Evolutionary conservation across 169 alveolate genomes (phyloP).

Genomic region (Cyclospora cayetanensis): DNA sequence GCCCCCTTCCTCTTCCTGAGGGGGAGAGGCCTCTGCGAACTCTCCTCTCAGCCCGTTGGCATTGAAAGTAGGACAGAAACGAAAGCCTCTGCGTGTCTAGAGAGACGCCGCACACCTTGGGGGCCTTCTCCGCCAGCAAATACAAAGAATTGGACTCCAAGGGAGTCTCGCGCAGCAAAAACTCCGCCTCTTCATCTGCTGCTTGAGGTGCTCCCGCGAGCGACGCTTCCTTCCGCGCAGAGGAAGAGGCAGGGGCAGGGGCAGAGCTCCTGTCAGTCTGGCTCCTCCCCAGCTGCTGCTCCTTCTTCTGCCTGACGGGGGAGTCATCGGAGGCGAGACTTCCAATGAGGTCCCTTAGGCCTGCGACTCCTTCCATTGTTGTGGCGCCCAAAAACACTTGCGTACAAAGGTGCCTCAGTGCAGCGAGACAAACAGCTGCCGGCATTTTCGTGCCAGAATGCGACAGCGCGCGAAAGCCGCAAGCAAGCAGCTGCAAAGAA

Average conservation of each 20-base stretch:
- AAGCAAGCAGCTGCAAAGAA: slow-evolving; percentile 32
- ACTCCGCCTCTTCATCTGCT: background rate
- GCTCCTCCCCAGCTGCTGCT: background rate
- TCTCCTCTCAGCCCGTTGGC: background rate
- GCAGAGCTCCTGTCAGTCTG: background rate
- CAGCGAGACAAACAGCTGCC: slow-evolving; percentile 3
- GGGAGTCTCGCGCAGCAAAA: too few species aligned
- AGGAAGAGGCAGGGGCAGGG: too few species aligned
- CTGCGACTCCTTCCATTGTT: background rate
- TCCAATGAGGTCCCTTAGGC: background rate
- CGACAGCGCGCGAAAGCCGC: background rate
- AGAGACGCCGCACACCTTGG: slow-evolving; percentile 4
- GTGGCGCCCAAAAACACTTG: background rate
- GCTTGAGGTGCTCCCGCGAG: background rate
- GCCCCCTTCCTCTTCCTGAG: background rate
- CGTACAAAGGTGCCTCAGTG: background rate
- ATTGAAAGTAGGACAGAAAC: background rate
- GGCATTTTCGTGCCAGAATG: background rate
- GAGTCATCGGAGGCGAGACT: background rate
- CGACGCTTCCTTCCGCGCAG: background rate
- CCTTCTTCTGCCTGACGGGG: background rate
- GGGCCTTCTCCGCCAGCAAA: background rate
- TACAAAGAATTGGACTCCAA: background rate
- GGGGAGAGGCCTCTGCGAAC: background rate
- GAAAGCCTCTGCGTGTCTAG: background rate